These are phyloP conservation scores for Cubamyces lactineus DNA, from an alignment of 768 basidiomycete species.

Conservation along the genomic window DNA sequence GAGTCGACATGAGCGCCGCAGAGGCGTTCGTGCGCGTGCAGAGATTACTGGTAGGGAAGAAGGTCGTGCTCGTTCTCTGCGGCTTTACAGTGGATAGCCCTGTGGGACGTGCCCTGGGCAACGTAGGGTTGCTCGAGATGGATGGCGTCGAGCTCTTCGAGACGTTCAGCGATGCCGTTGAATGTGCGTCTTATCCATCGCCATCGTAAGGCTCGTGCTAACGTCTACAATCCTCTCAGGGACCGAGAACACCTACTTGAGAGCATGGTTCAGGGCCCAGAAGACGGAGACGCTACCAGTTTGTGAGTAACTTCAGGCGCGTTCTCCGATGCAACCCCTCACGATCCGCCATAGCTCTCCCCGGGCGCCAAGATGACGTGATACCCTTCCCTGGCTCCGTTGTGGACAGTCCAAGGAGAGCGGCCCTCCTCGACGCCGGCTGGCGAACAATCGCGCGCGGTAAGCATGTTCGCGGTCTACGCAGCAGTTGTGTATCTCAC, in stretches of 20 bases:
- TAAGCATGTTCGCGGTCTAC: slow-evolving; percentile 27
- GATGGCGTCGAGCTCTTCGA: slow-evolving; percentile 81
- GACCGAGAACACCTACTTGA: slow-evolving; percentile 93
- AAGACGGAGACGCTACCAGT: slow-evolving; percentile 53
- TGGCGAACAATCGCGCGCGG: slow-evolving; percentile 69
- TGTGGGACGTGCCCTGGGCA: slow-evolving; percentile 72
- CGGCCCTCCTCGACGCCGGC: slow-evolving; percentile 69
- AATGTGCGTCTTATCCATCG: slow-evolving; percentile 59
- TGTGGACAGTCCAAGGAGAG: slow-evolving; percentile 64
- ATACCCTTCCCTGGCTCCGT: slow-evolving; percentile 51
- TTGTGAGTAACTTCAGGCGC: slow-evolving; percentile 41
- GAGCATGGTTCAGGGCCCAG: slow-evolving; percentile 73
- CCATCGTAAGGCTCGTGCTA: not conserved
- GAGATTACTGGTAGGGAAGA: slow-evolving; percentile 71
- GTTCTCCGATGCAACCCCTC: slow-evolving; percentile 4
- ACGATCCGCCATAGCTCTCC: slow-evolving; percentile 45
- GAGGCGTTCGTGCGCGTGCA: slow-evolving; percentile 95
- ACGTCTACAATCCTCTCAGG: slow-evolving; percentile 47
- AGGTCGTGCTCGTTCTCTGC: slow-evolving; percentile 88
- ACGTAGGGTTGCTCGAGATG: slow-evolving; percentile 80
- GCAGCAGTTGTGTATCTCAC: slow-evolving; percentile 20
- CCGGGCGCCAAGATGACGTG: slow-evolving; percentile 57
- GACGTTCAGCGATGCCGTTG: slow-evolving; percentile 87
- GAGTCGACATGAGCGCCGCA: slow-evolving; percentile 93
- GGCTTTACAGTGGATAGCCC: slow-evolving; percentile 67